Evolutionary conservation across 2,329 filamentous ascomycete genomes (phyloP).

Genomic region (Fusarium brevicatenulatum): DNA sequence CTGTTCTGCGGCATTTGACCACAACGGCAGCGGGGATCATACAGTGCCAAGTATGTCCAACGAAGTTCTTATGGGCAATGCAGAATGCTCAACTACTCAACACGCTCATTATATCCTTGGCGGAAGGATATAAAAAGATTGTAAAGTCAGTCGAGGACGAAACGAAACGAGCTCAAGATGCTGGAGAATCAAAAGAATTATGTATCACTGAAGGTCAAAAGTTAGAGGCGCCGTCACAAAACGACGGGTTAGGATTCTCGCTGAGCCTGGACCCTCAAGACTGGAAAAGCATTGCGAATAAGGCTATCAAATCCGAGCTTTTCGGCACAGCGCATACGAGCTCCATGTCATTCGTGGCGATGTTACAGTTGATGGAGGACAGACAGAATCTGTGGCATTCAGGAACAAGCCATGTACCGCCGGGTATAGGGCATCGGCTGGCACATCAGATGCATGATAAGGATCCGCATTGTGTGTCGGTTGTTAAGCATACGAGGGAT

Average conservation of each 20-base stretch:
- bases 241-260: background rate
- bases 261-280: slow-evolving; percentile 31
- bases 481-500: slow-evolving; percentile 40
- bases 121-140: slow-evolving; percentile 41
- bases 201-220: slow-evolving; percentile 22
- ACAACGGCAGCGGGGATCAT: slow-evolving; percentile 26
- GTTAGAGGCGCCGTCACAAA: background rate
- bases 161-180: slow-evolving; percentile 24
- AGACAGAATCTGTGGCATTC: slow-evolving; percentile 41
- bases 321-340: slow-evolving; percentile 15
- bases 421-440: slow-evolving; percentile 6
- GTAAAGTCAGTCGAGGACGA: slow-evolving; percentile 36
- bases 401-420: slow-evolving; percentile 10
- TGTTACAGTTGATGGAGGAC: slow-evolving; percentile 42
- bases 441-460: slow-evolving; percentile 26
- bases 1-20: slow-evolving; percentile 30
- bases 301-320: slow-evolving; percentile 33
- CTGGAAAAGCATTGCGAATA: slow-evolving; percentile 36
- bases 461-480: slow-evolving; percentile 39
- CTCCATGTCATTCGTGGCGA: slow-evolving; percentile 1
- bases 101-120: slow-evolving; percentile 39
- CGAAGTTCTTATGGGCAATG: slow-evolving; percentile 43
- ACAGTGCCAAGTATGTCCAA: slow-evolving; percentile 38
- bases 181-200: slow-evolving; percentile 27
- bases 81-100: slow-evolving; percentile 43